These are phyloP conservation scores for Penicillium tannophilum DNA, from an alignment of 495 filamentous ascomycete species.

Conservation along the genomic window DNA sequence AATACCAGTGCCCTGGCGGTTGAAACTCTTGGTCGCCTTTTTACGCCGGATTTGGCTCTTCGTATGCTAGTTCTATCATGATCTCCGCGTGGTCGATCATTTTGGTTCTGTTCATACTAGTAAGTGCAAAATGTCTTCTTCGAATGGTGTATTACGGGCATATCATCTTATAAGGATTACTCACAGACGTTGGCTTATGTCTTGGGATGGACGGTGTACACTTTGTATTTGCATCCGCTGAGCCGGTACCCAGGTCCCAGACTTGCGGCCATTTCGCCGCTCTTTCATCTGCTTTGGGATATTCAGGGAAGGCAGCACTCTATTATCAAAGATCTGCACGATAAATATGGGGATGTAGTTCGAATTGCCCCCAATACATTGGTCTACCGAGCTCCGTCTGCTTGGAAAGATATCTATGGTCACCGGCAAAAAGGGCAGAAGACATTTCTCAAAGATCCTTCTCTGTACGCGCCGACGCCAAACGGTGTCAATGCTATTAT, in stretches of 20 bases:
- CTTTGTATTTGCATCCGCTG: conserved; percentile 20
- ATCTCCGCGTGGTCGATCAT: neutral
- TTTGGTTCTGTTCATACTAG: neutral
- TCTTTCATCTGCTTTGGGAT: conserved; percentile 23
- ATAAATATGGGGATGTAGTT: conserved; percentile 55
- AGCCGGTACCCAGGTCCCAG: conserved; percentile 23
- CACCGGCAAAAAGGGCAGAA: conserved; percentile 41
- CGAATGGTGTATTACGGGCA: neutral
- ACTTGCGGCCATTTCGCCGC: conserved; percentile 20
- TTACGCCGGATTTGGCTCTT: neutral
- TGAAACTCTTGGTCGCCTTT: neutral
- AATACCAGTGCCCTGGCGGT: neutral
- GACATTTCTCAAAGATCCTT: conserved; percentile 38
- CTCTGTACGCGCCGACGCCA: conserved; percentile 28
- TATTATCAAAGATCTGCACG: conserved; percentile 44
- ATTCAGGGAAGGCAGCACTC: conserved; percentile 27
- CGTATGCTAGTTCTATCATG: neutral
- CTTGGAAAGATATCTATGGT: conserved; percentile 63
- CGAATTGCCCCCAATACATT: conserved; percentile 58
- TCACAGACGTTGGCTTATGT: conserved; percentile 13
- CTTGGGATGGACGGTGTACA: conserved; percentile 11
- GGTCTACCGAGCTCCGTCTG: conserved; percentile 48
- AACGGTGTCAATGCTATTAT: conserved; percentile 32
- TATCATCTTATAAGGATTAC: neutral
- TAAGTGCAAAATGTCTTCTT: neutral